phyloP scores from a whole-genome alignment of 331 rosid genomes.

The Acacia pycnantha region DNA sequence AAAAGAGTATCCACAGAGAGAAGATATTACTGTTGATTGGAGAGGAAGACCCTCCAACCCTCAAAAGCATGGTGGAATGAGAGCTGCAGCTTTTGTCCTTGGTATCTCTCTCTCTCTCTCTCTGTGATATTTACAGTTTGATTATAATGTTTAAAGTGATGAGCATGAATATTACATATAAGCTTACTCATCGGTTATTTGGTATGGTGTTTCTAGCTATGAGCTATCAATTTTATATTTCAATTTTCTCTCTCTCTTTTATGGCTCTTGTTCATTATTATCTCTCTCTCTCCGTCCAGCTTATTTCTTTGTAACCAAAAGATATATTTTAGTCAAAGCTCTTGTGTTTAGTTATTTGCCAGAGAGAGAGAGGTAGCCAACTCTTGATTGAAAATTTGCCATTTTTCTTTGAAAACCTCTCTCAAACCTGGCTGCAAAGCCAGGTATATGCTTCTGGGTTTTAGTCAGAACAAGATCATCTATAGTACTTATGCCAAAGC shows the following conservation, averaged over 20 bases:
- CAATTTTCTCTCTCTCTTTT: not conserved
- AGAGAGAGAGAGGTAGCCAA: not conserved
- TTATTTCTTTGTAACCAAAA: not conserved
- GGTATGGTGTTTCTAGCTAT: not conserved
- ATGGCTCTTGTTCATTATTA: not conserved
- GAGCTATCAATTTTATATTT: not conserved
- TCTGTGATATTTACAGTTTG: not conserved
- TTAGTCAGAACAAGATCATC: not conserved
- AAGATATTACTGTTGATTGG: constrained; percentile 66
- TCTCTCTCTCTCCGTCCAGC: not conserved
- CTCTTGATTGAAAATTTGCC: not conserved
- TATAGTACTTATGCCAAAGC: not conserved
- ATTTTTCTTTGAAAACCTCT: not conserved
- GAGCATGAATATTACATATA: not conserved
- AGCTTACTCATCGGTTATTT: not conserved
- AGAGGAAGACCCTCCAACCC: constrained; percentile 87
- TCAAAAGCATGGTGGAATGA: constrained; percentile 67
- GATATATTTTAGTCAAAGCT: not conserved
- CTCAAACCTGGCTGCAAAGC: not conserved
- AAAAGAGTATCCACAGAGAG: constrained; percentile 30
- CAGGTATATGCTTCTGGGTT: not conserved
- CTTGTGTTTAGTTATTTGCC: not conserved
- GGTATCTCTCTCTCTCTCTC: constrained; percentile 39
- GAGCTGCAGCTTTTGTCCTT: constrained; percentile 79
- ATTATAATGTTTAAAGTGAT: not conserved